These are phyloP conservation scores for Flaveria sonorensis DNA, from an alignment of 129 eudicot genomes.

Conservation along the genomic window DNA sequence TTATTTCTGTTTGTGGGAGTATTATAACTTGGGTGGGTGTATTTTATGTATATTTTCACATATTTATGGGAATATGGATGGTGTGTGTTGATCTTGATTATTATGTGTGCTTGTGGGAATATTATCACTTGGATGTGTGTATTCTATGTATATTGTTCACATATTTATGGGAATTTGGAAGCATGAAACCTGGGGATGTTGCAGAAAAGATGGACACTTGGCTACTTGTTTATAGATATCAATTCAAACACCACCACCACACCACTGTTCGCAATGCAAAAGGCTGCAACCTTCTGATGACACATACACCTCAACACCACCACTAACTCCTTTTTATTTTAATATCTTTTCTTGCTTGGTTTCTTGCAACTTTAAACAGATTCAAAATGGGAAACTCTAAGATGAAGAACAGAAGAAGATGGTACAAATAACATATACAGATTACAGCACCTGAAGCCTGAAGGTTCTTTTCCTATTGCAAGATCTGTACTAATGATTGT, in stretches of 20 bases:
- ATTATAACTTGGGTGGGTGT: slow-evolving; percentile 17
- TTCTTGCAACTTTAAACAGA: slow-evolving; percentile 19
- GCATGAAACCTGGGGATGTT: slow-evolving; percentile 29
- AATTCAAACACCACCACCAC: slow-evolving; percentile 25
- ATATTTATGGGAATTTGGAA: background rate
- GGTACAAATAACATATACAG: background rate
- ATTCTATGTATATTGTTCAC: too few species aligned
- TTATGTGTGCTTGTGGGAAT: too few species aligned
- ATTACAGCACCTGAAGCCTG: slow-evolving; percentile 14
- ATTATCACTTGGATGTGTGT: too few species aligned
- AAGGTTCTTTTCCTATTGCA: slow-evolving; percentile 24
- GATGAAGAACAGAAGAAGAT: background rate
- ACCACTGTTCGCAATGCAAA: slow-evolving; percentile 19
- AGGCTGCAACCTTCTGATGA: slow-evolving; percentile 35
- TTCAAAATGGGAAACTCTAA: slow-evolving; percentile 12
- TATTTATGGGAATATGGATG: too few species aligned
- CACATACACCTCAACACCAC: slow-evolving; percentile 24
- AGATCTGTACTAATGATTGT: slow-evolving; percentile 6
- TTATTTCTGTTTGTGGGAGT: background rate
- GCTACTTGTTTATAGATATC: slow-evolving; percentile 2
- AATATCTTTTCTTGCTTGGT: slow-evolving; percentile 19
- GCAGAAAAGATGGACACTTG: slow-evolving; percentile 32
- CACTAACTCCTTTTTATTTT: background rate
- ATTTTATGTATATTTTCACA: slow-evolving; percentile 22
- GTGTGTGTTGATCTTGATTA: background rate